These are phyloP conservation scores for Fonsecaea nubica DNA, from an alignment of 2,329 filamentous ascomycete genomes.

Conservation along the genomic window DNA sequence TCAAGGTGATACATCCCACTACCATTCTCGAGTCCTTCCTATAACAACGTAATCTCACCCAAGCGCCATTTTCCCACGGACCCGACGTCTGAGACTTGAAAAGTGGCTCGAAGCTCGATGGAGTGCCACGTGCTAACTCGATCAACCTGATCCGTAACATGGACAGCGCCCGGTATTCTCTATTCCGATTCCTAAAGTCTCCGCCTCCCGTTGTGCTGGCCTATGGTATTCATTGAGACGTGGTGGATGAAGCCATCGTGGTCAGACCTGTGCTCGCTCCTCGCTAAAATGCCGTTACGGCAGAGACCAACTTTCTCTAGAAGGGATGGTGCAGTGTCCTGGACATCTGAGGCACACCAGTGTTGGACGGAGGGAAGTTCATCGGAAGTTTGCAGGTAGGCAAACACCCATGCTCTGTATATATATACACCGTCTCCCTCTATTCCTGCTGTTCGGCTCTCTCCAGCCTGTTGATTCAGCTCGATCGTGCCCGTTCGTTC, in stretches of 20 bases:
- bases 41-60: constrained; percentile 24
- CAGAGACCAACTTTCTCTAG: background rate
- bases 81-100: background rate
- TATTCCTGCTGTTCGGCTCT: background rate
- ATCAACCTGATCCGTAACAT: constrained; percentile 13
- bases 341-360: background rate
- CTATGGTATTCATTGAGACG: background rate
- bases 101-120: constrained; percentile 5
- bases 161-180: constrained; percentile 4
- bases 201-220: background rate
- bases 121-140: background rate
- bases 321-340: background rate
- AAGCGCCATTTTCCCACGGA: background rate
- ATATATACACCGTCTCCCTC: constrained; percentile 15
- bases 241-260: background rate
- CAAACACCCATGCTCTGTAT: background rate
- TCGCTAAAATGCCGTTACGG: background rate
- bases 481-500: constrained; percentile 18
- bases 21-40: constrained; percentile 26
- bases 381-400: background rate
- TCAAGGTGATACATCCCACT: constrained; percentile 14
- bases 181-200: constrained; percentile 13
- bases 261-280: background rate
- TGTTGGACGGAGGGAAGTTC: background rate
- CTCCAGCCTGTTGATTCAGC: constrained; percentile 20